Percentiles rank a stretch among this genome's conserved stretches.
Evolutionary conservation across 2,329 filamentous ascomycete genomes (phyloP).

Genomic region (Trichoderma semiorbis): DNA sequence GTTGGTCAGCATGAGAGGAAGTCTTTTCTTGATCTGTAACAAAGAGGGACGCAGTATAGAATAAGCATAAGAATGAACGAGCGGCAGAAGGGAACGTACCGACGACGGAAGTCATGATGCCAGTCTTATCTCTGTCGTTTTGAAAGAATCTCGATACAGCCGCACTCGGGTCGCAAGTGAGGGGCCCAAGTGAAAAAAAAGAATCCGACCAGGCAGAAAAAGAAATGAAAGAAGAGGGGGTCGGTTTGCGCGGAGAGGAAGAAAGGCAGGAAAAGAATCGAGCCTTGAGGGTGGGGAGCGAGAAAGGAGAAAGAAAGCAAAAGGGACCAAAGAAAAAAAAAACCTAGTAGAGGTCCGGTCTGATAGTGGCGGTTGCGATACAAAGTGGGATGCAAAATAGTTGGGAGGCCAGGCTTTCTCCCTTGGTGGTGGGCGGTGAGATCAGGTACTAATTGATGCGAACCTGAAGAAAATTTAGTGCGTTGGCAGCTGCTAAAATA

Average conservation of each 20-base stretch:
- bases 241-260: not conserved
- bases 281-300: not conserved
- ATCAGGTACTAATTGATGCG: conserved; percentile 16
- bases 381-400: conserved; percentile 12
- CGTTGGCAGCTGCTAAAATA: not conserved
- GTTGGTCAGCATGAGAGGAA: conserved; percentile 20
- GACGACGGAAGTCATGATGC: conserved; percentile 21
- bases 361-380: conserved; percentile 11
- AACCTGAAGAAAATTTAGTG: conserved; percentile 14
- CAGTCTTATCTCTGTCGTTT: not conserved
- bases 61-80: conserved; percentile 14
- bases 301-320: not conserved
- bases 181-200: conserved; percentile 12
- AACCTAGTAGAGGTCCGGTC: not conserved
- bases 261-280: not conserved
- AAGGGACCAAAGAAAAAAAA: conserved; percentile 12
- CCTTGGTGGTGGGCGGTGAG: conserved; percentile 15
- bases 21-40: not conserved
- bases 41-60: conserved; percentile 12
- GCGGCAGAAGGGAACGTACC: conserved; percentile 13
- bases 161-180: conserved; percentile 9
- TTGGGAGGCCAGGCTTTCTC: conserved; percentile 7
- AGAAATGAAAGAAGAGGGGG: not conserved
- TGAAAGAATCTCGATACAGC: not conserved
- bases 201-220: not conserved